Evolutionary conservation across 345 rosid genomes (phyloP).

Genomic region (Cochlearia excelsa): DNA sequence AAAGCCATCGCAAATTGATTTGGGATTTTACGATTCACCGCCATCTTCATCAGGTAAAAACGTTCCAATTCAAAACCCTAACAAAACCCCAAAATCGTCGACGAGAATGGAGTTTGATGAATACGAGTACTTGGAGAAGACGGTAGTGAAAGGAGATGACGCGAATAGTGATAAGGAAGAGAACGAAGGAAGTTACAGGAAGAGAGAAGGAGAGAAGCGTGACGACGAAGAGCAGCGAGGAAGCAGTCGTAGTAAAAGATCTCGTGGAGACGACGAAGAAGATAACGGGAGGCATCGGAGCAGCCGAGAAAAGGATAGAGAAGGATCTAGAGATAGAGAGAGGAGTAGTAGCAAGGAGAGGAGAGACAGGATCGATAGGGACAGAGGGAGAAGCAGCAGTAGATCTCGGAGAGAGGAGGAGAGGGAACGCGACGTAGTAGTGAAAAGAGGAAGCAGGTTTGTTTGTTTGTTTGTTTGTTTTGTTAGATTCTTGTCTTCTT

Average conservation of each 20-base stretch:
- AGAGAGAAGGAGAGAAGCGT: conserved; percentile 51
- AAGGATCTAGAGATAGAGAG: conserved; percentile 46
- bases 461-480: neutral
- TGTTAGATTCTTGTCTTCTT: too few relatives aligned
- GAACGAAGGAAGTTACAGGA: conserved; percentile 68
- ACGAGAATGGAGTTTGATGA: conserved; percentile 80
- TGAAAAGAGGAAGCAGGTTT: conserved; percentile 44
- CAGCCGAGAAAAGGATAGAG: conserved; percentile 42
- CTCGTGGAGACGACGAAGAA: conserved; percentile 56
- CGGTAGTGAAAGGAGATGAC: conserved; percentile 57
- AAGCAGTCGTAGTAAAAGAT: conserved; percentile 52
- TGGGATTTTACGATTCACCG: neutral
- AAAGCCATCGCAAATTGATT: neutral
- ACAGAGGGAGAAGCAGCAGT: conserved; percentile 42
- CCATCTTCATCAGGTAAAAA: conserved; percentile 10
- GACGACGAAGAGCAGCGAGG: conserved; percentile 45
- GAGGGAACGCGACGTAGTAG: conserved; percentile 39
- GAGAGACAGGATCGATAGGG: conserved; percentile 38
- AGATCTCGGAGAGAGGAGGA: conserved; percentile 45
- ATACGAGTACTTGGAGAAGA: conserved; percentile 89
- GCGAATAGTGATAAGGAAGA: conserved; percentile 48
- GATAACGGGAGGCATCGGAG: conserved; percentile 52
- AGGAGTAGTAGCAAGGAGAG: conserved; percentile 44
- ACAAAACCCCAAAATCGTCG: conserved; percentile 25
- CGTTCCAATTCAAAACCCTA: conserved; percentile 29